Evolutionary conservation across 495 filamentous ascomycete species (phyloP), one percentile per base, ranked within the genome.

Genomic region (Neurospora hispaniola): DNA sequence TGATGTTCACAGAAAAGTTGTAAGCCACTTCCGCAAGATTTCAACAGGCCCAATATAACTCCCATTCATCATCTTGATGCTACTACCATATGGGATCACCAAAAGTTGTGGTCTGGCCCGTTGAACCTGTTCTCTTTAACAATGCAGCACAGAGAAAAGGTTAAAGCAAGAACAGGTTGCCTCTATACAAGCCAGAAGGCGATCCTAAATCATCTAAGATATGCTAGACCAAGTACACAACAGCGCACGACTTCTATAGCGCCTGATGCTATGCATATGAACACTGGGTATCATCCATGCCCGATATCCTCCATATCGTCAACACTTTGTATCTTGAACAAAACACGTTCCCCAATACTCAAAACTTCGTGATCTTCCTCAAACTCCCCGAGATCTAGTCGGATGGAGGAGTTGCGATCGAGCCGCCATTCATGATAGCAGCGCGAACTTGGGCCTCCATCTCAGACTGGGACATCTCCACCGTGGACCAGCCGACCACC

Each of bases 401-500:
- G 42, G 41, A 70, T 14, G 76, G 76, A 27, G 72, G 76, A 5
- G 74, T 74, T 35, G 59, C 66, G 23, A 71, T 18, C 10, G 73
- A 48, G 39, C 59, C 71, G 16, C 54, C 54, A 3, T 72, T 42
- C 74, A 78, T 69, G 70, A 80, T 69, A 59, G 75, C 74, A 23
- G 75, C 54, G 35, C 78, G 74, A 0, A 81, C 76, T 1, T 71
- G 69, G 10, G 77, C 73, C 69, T 81, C 79, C 79, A 81, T 81
- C 73, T 81, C 77, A 48, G 41, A 38, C 1, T 77, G 69, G 0
- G 74, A 76, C 77, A 80, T 81, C 18, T 81, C 80, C 7, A 74
- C 76, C 0, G 46, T 76, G 6, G 76, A 74, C 71, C 79, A 79
- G 48, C 81, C 78, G 27, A 82, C 82, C 39, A 98, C 94, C 72